These are phyloP conservation scores for Senna siamea DNA, from an alignment of 306 rosid species.

Conservation along the genomic window DNA sequence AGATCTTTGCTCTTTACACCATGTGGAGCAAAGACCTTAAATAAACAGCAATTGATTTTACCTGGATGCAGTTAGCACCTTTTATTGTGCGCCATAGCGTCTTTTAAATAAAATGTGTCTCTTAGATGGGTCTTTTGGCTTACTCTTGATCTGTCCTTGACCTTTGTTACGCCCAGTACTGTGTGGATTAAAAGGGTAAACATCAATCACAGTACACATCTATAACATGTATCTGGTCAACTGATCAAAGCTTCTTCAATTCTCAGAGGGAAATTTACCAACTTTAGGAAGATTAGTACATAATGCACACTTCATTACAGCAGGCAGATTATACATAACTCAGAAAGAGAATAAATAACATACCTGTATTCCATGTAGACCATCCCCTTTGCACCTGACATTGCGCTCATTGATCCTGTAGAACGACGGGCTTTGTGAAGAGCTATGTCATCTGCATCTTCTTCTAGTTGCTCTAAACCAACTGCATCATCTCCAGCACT, in stretches of 20 bases:
- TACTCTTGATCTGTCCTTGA: slow-evolving; percentile 73
- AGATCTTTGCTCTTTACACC: neutral
- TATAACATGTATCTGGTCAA: slow-evolving; percentile 5
- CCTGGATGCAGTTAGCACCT: too few species aligned
- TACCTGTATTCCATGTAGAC: slow-evolving; percentile 96
- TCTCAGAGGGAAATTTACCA: slow-evolving; percentile 11
- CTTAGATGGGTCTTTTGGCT: slow-evolving; percentile 91
- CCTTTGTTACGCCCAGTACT: slow-evolving; percentile 67
- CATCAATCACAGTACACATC: slow-evolving; percentile 19
- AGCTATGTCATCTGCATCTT: slow-evolving; percentile 87
- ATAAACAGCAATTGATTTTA: neutral
- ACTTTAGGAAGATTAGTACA: slow-evolving; percentile 23
- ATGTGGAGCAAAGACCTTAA: neutral
- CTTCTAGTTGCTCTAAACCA: slow-evolving; percentile 91
- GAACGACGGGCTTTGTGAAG: slow-evolving; percentile 70
- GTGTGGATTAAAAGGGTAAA: slow-evolving; percentile 30
- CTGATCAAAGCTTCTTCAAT: slow-evolving; percentile 15
- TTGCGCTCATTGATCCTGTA: slow-evolving; percentile 82
- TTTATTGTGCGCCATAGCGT: slow-evolving; percentile 55
- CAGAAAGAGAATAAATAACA: slow-evolving; percentile 11
- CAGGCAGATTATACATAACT: neutral
- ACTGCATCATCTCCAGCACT: slow-evolving; percentile 89
- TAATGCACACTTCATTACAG: neutral
- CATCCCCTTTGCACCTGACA: slow-evolving; percentile 96
- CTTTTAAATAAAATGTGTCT: slow-evolving; percentile 71